Evolutionary conservation across 2,329 filamentous ascomycete species (phyloP), one percentile per base, ranked within the genome.

Genomic region (Rosellinia necatrix): DNA sequence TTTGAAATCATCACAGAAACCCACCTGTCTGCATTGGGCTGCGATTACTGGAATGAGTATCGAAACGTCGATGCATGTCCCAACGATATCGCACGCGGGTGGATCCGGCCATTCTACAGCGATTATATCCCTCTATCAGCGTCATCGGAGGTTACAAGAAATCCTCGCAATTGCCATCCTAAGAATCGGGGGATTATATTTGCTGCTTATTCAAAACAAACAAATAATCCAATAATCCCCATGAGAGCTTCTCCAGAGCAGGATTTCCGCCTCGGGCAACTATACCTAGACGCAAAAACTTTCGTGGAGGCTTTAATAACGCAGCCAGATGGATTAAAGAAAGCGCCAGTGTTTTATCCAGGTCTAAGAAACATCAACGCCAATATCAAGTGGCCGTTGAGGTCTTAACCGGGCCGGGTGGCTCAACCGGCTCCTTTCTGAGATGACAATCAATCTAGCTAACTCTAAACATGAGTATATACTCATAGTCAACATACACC

Each of bases 161-260:
- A 40, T 24, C n/a, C 12, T 19, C 13, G n/a, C 6, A 4, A 42
- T 19, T 25, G 34, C 12, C 24, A 51, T 35, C 37, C 43, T 15
- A 62, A 50, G 32, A 55, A 64, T 12, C 47, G 60, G 48, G 62
- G 62, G 13, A 59, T 62, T n/a, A 42, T 64, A 3, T 64, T 64
- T 56, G 62, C 60, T 30, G 62, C 62, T 15, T 62, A 62, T 34
- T 52, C 49, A 4, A 64, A 63, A 50, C 60, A 55, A 15, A 47
- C 47, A 4, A 42, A 13, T 12, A 46, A 46, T 13, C 41, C 48
- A 4, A 27, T 47, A 3, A 61, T 64, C 19, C 57, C 60, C 3
- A 59, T 58, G 52, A 58, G 25, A 19, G 37, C 38, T 29, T 62
- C 55, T 21, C 43, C 52, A 22, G 49, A 60, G 30, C 53, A 62